Conservation (phyloP, 768 basidiomycete species). For the Clavaria fumosa region DNA sequence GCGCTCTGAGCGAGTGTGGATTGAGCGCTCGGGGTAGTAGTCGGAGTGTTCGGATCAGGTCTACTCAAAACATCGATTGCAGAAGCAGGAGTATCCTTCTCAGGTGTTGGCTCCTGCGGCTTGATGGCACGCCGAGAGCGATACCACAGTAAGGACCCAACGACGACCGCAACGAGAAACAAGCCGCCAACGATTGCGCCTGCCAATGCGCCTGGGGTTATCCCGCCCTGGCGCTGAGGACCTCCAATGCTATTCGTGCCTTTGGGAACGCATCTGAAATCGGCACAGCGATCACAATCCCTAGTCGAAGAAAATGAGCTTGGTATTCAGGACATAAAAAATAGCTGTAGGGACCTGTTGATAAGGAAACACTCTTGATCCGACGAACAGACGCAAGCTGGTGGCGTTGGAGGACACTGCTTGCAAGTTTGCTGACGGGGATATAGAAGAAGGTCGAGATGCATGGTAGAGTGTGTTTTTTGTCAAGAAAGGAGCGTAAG, state of each 20-base stretch:
- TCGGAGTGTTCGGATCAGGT: constrained; percentile 68
- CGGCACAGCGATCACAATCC: constrained; percentile 39
- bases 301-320: constrained; percentile 21
- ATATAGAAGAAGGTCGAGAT: constrained; percentile 22
- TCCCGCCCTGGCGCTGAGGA: constrained; percentile 11
- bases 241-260: too few relatives aligned
- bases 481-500: constrained; percentile 11
- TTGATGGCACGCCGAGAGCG: constrained; percentile 25
- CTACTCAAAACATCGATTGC: constrained; percentile 68
- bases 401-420: constrained; percentile 28
- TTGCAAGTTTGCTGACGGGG: constrained; percentile 31
- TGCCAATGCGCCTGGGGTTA: constrained; percentile 57
- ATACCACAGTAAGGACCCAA: constrained; percentile 45
- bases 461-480: constrained; percentile 20
- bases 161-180: constrained; percentile 37
- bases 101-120: neutral
- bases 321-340: neutral
- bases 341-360: constrained; percentile 30
- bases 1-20: too few relatives aligned
- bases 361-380: constrained; percentile 46
- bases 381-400: constrained; percentile 39
- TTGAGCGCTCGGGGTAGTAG: constrained; percentile 20
- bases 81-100: constrained; percentile 50
- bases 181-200: constrained; percentile 57
- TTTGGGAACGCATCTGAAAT: constrained; percentile 34